Conservation (phyloP, 768 basidiomycete genomes). For the Hemileccinum impolitum region DNA sequence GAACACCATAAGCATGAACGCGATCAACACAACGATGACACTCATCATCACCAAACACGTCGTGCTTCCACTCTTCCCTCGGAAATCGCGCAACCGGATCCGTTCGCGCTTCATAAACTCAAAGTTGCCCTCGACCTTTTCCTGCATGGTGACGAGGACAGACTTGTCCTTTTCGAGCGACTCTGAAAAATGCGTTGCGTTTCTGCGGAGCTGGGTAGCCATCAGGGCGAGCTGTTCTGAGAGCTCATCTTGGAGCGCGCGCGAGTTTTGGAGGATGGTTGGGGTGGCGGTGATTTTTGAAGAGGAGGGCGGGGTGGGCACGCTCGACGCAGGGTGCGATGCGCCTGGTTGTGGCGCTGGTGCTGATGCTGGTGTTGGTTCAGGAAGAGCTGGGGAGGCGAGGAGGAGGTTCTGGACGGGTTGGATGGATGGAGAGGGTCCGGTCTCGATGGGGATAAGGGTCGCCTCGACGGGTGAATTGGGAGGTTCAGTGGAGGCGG, state of each 20-base stretch:
- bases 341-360: conserved; percentile 10
- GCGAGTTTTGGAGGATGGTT: conserved; percentile 52
- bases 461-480: conserved; percentile 17
- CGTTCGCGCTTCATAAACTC: conserved; percentile 67
- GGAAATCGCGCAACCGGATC: conserved; percentile 54
- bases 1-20: conserved; percentile 71
- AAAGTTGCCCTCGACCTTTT: conserved; percentile 72
- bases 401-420: conserved; percentile 37
- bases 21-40: conserved; percentile 59
- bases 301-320: conserved; percentile 31
- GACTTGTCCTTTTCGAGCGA: conserved; percentile 72
- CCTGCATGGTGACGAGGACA: conserved; percentile 61
- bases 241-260: conserved; percentile 67
- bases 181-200: conserved; percentile 74
- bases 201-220: conserved; percentile 84
- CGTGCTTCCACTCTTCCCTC: conserved; percentile 62
- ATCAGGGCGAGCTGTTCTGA: conserved; percentile 74
- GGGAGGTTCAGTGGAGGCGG: background rate
- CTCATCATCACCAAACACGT: conserved; percentile 69
- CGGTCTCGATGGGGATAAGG: conserved; percentile 24
- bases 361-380: background rate
- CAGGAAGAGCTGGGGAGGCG: conserved; percentile 27
- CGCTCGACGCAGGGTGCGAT: conserved; percentile 4
- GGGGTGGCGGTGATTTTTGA: conserved; percentile 35
- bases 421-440: conserved; percentile 6